Percentiles rank a stretch among this genome's conserved stretches.
These are phyloP conservation scores for Auriscalpium orientale DNA, from an alignment of 768 basidiomycete species.

Conservation along the genomic window DNA sequence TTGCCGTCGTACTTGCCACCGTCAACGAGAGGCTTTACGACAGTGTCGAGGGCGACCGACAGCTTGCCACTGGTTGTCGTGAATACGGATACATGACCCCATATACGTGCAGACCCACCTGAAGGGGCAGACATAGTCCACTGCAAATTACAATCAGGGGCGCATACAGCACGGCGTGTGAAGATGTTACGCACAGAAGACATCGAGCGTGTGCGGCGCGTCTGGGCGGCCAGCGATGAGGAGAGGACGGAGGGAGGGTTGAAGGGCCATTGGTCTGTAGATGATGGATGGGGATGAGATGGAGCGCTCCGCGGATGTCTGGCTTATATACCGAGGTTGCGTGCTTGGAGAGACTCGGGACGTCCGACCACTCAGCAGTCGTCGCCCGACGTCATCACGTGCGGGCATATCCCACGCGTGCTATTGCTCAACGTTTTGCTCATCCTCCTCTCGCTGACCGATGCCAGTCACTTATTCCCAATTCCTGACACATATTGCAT, in stretches of 20 bases:
- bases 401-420: neutral
- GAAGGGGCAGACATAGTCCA: constrained; percentile 85
- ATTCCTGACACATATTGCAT: constrained; percentile 52
- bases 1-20: constrained; percentile 63
- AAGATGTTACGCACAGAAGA: constrained; percentile 51
- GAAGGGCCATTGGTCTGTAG: constrained; percentile 55
- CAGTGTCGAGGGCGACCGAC: constrained; percentile 46
- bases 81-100: neutral
- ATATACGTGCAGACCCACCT: constrained; percentile 33
- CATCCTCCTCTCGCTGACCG: neutral
- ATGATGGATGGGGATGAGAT: neutral
- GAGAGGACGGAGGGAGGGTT: constrained; percentile 62
- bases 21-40: constrained; percentile 53
- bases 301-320: neutral
- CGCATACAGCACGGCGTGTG: neutral
- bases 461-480: constrained; percentile 47
- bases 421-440: neutral
- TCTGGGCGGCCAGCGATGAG: constrained; percentile 49
- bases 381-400: neutral
- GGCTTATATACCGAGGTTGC: neutral
- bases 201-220: constrained; percentile 72
- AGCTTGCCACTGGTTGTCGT: constrained; percentile 45
- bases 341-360: too few species aligned
- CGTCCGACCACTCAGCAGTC: too few species aligned
- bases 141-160: constrained; percentile 26